phyloP scores from a whole-genome alignment of 495 filamentous ascomycete species.

The Aspergillus carlsbadensis region DNA sequence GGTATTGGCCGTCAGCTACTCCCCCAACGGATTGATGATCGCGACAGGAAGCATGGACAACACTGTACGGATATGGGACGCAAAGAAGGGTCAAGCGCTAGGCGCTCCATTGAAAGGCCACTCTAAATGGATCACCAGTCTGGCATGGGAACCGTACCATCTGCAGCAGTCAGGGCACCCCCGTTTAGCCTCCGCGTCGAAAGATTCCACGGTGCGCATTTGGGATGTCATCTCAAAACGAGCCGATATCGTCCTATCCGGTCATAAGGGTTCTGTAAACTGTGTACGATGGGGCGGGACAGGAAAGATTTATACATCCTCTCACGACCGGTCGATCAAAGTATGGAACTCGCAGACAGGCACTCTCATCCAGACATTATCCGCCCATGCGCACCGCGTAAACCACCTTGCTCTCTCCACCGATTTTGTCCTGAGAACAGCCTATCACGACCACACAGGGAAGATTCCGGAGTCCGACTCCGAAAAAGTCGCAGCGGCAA shows the following conservation, averaged over 20 bases:
- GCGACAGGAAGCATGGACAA: slow-evolving; percentile 96
- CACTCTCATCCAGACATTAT: slow-evolving; percentile 73
- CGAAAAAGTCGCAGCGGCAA: slow-evolving; percentile 72
- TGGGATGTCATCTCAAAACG: slow-evolving; percentile 80
- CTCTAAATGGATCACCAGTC: slow-evolving; percentile 81
- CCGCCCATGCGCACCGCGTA: slow-evolving; percentile 88
- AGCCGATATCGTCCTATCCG: slow-evolving; percentile 78
- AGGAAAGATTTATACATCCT: slow-evolving; percentile 80
- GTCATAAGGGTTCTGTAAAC: slow-evolving; percentile 83
- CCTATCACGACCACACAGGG: slow-evolving; percentile 81
- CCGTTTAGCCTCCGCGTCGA: slow-evolving; percentile 82
- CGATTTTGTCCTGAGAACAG: slow-evolving; percentile 85
- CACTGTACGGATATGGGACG: slow-evolving; percentile 86
- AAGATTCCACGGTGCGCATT: slow-evolving; percentile 84
- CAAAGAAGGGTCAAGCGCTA: slow-evolving; percentile 73
- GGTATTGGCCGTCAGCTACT: slow-evolving; percentile 87
- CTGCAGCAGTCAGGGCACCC: slow-evolving; percentile 70
- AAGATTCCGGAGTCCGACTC: slow-evolving; percentile 65
- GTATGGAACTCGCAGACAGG: slow-evolving; percentile 84
- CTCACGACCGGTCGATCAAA: slow-evolving; percentile 92
- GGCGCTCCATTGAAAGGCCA: slow-evolving; percentile 85
- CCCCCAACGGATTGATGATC: slow-evolving; percentile 75
- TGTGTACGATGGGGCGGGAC: slow-evolving; percentile 95
- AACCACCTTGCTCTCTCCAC: slow-evolving; percentile 95
- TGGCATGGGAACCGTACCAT: slow-evolving; percentile 96